Conservation (phyloP, 164 flowering plant genomes). For the Piper longum region DNA sequence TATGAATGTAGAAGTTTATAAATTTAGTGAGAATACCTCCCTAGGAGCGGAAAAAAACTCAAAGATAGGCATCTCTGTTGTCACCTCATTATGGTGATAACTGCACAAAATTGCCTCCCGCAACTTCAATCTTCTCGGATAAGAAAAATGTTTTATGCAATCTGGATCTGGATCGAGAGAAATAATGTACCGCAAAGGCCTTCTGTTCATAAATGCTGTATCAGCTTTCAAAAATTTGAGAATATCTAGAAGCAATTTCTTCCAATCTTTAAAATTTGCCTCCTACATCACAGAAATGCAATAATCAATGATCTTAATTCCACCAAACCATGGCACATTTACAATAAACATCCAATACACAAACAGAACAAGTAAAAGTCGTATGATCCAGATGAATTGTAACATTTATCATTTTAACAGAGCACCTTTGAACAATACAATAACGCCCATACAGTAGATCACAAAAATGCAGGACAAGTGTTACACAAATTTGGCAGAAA, state of each 20-base stretch:
- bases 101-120: constrained; percentile 74
- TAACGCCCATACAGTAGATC: too few species aligned
- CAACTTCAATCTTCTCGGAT: constrained; percentile 34
- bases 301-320: too few species aligned
- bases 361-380: too few species aligned
- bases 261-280: constrained; percentile 84
- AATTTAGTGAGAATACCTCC: not conserved
- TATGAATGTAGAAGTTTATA: not conserved
- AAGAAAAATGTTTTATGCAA: constrained; percentile 26
- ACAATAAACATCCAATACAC: too few species aligned
- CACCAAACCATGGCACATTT: too few species aligned
- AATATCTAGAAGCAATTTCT: constrained; percentile 74
- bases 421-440: too few species aligned
- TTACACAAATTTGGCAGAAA: too few species aligned
- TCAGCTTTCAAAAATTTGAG: constrained; percentile 74
- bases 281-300: constrained; percentile 29
- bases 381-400: too few species aligned
- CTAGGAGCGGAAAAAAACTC: not conserved
- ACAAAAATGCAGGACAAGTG: too few species aligned
- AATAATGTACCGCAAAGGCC: constrained; percentile 77
- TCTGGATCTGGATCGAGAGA: constrained; percentile 63
- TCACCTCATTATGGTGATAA: constrained; percentile 80
- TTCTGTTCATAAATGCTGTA: constrained; percentile 63
- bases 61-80: not conserved
- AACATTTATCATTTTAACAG: too few species aligned